Evolutionary conservation across 2,329 filamentous ascomycete genomes (phyloP).

Genomic region (Torrubiella hemipterigena): DNA sequence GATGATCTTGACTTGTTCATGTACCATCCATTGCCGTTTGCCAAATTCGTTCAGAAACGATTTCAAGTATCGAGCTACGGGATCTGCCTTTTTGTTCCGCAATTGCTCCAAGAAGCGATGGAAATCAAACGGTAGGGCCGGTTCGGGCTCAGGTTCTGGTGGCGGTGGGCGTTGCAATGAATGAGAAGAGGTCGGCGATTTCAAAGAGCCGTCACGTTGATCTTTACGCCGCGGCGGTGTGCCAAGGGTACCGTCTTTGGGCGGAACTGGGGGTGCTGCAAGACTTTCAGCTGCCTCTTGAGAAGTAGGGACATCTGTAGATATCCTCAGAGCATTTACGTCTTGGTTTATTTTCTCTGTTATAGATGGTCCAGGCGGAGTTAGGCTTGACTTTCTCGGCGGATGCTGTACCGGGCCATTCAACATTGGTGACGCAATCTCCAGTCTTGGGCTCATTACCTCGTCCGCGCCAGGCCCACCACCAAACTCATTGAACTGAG

Average conservation of each 20-base stretch:
- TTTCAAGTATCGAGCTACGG: constrained; percentile 87
- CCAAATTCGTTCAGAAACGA: constrained; percentile 92
- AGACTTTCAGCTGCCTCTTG: constrained; percentile 30
- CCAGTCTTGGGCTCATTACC: constrained; percentile 83
- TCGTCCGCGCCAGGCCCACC: constrained; percentile 64
- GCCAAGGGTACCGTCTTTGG: constrained; percentile 41
- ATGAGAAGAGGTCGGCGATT: constrained; percentile 32
- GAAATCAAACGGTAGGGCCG: constrained; percentile 86
- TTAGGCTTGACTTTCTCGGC: constrained; percentile 75
- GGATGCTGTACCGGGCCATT: constrained; percentile 58
- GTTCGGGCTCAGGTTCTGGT: constrained; percentile 67
- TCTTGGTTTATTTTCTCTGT: constrained; percentile 37
- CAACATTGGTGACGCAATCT: constrained; percentile 69
- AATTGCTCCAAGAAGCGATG: constrained; percentile 94
- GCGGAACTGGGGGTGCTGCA: constrained; percentile 43
- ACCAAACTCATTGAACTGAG: constrained; percentile 72
- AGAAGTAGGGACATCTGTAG: constrained; percentile 25
- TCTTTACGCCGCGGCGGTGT: constrained; percentile 24
- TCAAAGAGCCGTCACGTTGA: constrained; percentile 18
- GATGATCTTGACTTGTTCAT: constrained; percentile 98
- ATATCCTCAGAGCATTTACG: constrained; percentile 28
- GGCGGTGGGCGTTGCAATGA: constrained; percentile 53
- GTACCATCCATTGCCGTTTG: constrained; percentile 98
- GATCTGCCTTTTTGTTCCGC: constrained; percentile 93
- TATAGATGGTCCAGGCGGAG: constrained; percentile 47